Conservation (phyloP, 805 yeast species). For the Komagataella pastoris region DNA sequence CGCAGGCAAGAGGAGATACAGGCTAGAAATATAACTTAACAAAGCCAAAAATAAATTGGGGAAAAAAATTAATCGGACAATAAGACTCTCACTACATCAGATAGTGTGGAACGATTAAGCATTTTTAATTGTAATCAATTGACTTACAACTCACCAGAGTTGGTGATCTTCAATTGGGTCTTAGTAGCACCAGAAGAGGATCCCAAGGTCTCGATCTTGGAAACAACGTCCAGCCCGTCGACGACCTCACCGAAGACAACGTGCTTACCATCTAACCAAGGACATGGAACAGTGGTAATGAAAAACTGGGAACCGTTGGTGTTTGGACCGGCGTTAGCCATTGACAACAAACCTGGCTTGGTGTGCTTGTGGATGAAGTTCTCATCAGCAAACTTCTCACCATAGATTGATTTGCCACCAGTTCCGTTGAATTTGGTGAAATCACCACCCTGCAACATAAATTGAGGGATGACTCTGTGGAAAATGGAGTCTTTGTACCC, state of each 20-base stretch:
- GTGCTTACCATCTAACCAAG: constrained; percentile 91
- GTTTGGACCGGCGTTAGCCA: constrained; percentile 98
- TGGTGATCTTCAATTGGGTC: constrained; percentile 36
- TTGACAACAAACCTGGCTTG: constrained; percentile 72
- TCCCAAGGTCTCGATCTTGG: constrained; percentile 64
- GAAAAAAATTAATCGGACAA: background rate
- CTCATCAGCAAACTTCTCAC: constrained; percentile 67
- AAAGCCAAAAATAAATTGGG: background rate
- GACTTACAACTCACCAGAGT: constrained; percentile 42
- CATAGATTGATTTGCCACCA: constrained; percentile 85
- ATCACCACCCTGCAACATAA: constrained; percentile 95
- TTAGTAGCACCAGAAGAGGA: constrained; percentile 32
- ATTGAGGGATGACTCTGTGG: constrained; percentile 94
- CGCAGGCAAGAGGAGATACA: background rate
- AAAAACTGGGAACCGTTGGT: constrained; percentile 97
- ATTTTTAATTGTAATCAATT: background rate
- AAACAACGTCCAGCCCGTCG: constrained; percentile 77
- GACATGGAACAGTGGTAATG: constrained; percentile 78
- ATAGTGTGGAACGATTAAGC: background rate
- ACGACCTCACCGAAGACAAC: constrained; percentile 89
- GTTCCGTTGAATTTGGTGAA: constrained; percentile 71
- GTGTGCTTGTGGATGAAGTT: constrained; percentile 63
- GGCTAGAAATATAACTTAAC: background rate
- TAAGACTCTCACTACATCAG: background rate
- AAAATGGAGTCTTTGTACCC: constrained; percentile 77